phyloP scores from a whole-genome alignment of 345 rosid genomes.

The Dipteronia sinensis region DNA sequence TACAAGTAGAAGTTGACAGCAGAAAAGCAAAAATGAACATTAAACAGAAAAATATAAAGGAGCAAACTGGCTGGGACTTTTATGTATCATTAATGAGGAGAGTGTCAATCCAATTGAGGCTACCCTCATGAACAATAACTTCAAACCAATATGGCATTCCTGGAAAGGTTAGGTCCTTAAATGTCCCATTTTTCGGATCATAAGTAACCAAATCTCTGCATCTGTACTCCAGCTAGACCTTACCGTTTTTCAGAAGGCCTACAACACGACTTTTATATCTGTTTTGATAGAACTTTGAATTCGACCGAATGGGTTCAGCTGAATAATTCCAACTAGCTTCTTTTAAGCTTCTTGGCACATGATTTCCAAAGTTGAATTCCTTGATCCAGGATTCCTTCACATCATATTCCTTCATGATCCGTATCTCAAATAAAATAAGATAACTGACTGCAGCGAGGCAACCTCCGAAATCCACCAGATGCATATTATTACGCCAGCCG shows the following conservation, averaged over 20 bases:
- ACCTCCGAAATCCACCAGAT: slow-evolving; percentile 21
- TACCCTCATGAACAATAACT: slow-evolving; percentile 61
- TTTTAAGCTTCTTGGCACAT: too few species aligned
- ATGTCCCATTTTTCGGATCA: slow-evolving; percentile 57
- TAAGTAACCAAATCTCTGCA: slow-evolving; percentile 58
- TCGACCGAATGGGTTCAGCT: neutral
- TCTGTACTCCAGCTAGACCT: slow-evolving; percentile 72
- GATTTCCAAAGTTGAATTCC: too few species aligned
- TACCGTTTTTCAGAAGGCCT: slow-evolving; percentile 57
- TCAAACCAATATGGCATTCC: slow-evolving; percentile 71
- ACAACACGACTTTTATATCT: slow-evolving; percentile 39
- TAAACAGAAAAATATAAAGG: too few species aligned
- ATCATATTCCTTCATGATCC: slow-evolving; percentile 23
- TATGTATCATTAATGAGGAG: too few species aligned
- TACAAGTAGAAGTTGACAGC: too few species aligned
- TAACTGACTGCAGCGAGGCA: slow-evolving; percentile 21
- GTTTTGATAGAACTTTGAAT: neutral
- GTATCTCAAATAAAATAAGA: slow-evolving; percentile 9
- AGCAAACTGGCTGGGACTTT: too few species aligned
- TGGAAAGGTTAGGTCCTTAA: slow-evolving; percentile 55
- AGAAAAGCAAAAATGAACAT: too few species aligned
- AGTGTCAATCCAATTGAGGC: slow-evolving; percentile 27
- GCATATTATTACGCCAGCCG: neutral
- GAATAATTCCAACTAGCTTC: too few species aligned
- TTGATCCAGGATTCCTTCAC: slow-evolving; percentile 12